Conservation (phyloP, 2,329 filamentous ascomycete species). For the Colletotrichum abscissum region DNA sequence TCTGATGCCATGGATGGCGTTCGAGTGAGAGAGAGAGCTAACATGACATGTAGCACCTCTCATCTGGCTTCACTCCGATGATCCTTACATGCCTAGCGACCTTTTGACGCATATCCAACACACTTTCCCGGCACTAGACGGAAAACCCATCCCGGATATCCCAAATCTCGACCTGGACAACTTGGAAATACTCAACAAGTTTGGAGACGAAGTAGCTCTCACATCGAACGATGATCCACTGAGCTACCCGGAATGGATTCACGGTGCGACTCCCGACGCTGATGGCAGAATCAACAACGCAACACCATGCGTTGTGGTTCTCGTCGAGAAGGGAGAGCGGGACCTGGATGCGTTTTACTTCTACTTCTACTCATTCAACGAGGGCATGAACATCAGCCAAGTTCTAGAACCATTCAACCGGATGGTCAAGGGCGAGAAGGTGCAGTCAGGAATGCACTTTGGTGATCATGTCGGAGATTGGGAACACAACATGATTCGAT, state of each 20-base stretch:
- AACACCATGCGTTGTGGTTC: conserved; percentile 44
- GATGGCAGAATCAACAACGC: conserved; percentile 39
- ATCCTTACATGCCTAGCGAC: conserved; percentile 44
- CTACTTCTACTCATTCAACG: conserved; percentile 49
- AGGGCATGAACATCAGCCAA: conserved; percentile 46
- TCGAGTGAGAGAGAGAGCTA: background rate
- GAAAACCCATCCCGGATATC: conserved; percentile 34
- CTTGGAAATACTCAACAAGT: conserved; percentile 40
- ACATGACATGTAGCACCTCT: conserved; percentile 40
- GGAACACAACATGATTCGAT: conserved; percentile 48
- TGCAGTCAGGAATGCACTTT: conserved; percentile 40
- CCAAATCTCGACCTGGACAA: conserved; percentile 42
- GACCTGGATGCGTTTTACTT: conserved; percentile 48
- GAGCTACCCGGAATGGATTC: conserved; percentile 42
- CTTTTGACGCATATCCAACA: conserved; percentile 44
- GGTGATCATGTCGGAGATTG: conserved; percentile 45
- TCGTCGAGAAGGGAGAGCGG: conserved; percentile 42
- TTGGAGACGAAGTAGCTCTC: conserved; percentile 39
- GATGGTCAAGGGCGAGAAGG: conserved; percentile 36
- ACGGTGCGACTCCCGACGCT: conserved; percentile 40
- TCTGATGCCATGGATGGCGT: background rate
- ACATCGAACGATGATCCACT: conserved; percentile 44
- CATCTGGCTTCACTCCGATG: conserved; percentile 46
- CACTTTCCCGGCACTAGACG: conserved; percentile 39
- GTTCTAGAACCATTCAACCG: conserved; percentile 44